Base-by-base conservation (phyloP, 306 rosid genomes). In the Inga oerstediana region DNA sequence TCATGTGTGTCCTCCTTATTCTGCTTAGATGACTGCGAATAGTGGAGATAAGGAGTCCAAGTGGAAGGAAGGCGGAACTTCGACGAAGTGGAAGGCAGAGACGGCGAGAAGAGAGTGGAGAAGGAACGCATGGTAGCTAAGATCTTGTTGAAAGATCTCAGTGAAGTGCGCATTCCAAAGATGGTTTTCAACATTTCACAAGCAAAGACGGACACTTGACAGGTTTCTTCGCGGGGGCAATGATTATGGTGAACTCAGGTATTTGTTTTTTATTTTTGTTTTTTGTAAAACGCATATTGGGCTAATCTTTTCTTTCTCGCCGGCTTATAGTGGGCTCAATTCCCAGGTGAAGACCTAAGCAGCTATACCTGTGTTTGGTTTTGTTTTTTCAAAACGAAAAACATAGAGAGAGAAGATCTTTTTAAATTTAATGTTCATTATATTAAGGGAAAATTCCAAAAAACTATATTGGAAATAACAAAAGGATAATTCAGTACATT, bases 121-220 rank as follows among this genome's bases (percentile, higher is more conserved):
- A 65, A 72, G 61, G 85, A 72, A 85, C 51, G 67, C 4, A 56
- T 51, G 34, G 72, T 76, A 43, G 78, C 22, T 73, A 74, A 48
- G 83, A 74, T 37, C 84, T 80, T 85, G 82, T 67, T 62, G 59
- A 89, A 74, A 79, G 81, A 84, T 43, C 78, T 56, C 19, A 89
- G 84, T 20, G 76, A 62, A 79, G 37, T 54, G 56, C 89, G 79
- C 3, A 85, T 43, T 8, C 48, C 45, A 32, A 58, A 83, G 30
- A 88, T 16, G 44, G 79, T 75, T 83, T 87, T 87, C 78, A 91
- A 76, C 98, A 91, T 94, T 59, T 80, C 69, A 45, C 45, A 74
- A 15, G 24, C 78, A 27, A 24, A 15, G 61, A 49, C 45, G 1
- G 1, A 39, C 9, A 4, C 3, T 4, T 2, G 4, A 8, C 22